These are phyloP conservation scores for Spirogloea muscicola DNA, from an alignment of 139 green algal species.

Conservation along the genomic window DNA sequence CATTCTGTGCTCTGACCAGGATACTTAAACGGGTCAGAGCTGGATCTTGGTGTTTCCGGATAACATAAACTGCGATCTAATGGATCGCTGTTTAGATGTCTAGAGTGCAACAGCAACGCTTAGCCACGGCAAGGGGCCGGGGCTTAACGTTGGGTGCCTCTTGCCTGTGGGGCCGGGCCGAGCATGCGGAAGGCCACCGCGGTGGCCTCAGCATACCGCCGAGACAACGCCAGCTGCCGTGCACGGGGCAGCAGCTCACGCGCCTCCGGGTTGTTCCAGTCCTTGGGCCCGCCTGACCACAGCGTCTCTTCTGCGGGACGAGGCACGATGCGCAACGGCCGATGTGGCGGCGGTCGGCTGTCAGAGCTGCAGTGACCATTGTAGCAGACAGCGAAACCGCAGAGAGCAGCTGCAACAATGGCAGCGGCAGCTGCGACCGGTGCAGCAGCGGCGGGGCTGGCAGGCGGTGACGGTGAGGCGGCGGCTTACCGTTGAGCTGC, in stretches of 20 bases:
- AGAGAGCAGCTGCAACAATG: neutral
- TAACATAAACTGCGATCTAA: too few relatives aligned
- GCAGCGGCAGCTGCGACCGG: conserved; percentile 7
- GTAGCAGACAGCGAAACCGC: neutral
- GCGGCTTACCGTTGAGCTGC: neutral
- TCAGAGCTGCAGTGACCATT: neutral
- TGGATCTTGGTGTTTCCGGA: too few relatives aligned
- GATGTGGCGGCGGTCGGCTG: neutral
- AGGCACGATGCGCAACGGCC: neutral
- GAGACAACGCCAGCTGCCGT: neutral
- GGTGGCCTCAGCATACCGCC: neutral
- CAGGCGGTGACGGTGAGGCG: neutral
- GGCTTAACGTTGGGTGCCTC: too few relatives aligned
- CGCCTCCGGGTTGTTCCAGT: conserved; percentile 1
- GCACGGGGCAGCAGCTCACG: conserved; percentile 1
- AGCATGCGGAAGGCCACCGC: neutral
- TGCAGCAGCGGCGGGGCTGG: too few relatives aligned
- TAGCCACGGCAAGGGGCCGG: too few relatives aligned
- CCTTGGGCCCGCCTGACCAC: neutral
- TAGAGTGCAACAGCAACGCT: too few relatives aligned
- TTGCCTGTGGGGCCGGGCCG: neutral
- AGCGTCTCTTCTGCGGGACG: conserved; percentile 1
- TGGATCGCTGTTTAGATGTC: too few relatives aligned
- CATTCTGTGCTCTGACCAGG: too few relatives aligned
- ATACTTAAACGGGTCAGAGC: too few relatives aligned